Conservation (phyloP, 495 filamentous ascomycete species). For the Neurospora terricola region DNA sequence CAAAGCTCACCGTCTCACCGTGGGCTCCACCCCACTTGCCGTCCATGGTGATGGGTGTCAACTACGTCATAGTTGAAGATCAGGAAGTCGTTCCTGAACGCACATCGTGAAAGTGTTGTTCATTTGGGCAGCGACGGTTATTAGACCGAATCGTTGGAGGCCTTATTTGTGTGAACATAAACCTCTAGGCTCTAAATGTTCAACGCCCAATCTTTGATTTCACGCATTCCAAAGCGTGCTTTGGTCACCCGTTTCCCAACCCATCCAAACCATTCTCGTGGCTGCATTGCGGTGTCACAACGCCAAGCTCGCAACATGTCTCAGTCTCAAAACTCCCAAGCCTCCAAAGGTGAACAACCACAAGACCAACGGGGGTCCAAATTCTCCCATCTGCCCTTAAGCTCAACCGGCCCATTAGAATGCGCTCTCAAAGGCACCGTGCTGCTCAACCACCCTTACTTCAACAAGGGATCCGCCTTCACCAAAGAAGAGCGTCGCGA, state of each 20-base stretch:
- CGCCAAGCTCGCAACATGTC: neutral
- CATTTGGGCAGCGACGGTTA: neutral
- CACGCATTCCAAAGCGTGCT: neutral
- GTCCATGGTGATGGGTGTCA: neutral
- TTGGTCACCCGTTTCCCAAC: neutral
- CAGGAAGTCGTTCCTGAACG: neutral
- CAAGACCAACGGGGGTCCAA: conserved; percentile 25
- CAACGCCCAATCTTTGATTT: neutral
- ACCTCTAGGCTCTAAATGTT: neutral
- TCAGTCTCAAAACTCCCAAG: neutral
- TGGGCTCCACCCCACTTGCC: neutral
- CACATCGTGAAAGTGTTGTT: neutral
- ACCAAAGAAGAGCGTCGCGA: conserved; percentile 53
- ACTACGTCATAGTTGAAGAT: neutral
- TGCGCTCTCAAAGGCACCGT: conserved; percentile 50
- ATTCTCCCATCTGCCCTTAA: conserved; percentile 52
- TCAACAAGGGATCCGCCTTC: conserved; percentile 81
- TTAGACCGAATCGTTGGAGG: neutral
- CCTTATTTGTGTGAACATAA: neutral
- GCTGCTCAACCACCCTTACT: conserved; percentile 57
- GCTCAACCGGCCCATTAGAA: conserved; percentile 52
- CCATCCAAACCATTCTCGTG: neutral
- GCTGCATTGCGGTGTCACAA: neutral
- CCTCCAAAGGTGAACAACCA: conserved; percentile 2
- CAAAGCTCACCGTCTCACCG: neutral